Conservation (phyloP, 2,329 filamentous ascomycete species). For the Aspergillus arachidicola region DNA sequence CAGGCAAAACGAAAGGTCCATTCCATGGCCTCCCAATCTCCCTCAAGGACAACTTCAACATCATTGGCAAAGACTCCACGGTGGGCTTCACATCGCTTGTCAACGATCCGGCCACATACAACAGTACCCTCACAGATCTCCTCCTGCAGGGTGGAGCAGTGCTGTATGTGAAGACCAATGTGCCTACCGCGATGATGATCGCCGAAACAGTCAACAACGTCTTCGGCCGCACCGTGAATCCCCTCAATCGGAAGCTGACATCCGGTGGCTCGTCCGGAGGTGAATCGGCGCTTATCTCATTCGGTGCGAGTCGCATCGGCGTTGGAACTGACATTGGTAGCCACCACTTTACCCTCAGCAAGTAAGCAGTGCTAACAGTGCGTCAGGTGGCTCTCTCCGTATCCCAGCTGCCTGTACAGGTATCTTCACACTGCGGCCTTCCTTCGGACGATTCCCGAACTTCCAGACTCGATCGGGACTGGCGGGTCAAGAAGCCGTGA, state of each 20-base stretch:
- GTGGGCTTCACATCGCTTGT: slow-evolving; percentile 24
- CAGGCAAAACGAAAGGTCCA: slow-evolving; percentile 39
- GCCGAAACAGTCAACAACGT: slow-evolving; percentile 47
- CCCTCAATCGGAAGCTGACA: slow-evolving; percentile 36
- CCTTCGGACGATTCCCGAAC: slow-evolving; percentile 44
- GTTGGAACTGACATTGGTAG: slow-evolving; percentile 45
- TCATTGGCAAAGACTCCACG: slow-evolving; percentile 27
- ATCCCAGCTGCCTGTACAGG: slow-evolving; percentile 44
- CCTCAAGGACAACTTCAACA: slow-evolving; percentile 45
- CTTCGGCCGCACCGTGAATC: slow-evolving; percentile 45
- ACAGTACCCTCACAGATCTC: slow-evolving; percentile 39
- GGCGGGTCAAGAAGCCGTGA: slow-evolving; percentile 66
- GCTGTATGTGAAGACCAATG: slow-evolving; percentile 45
- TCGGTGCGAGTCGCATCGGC: slow-evolving; percentile 34
- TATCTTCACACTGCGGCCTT: slow-evolving; percentile 44
- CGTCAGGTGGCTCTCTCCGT: slow-evolving; percentile 39
- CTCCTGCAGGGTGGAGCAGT: slow-evolving; percentile 46
- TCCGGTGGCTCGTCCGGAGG: slow-evolving; percentile 41
- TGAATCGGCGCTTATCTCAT: slow-evolving; percentile 38
- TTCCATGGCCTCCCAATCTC: slow-evolving; percentile 47
- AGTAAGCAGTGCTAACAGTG: not conserved
- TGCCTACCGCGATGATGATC: slow-evolving; percentile 48
- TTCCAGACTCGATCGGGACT: slow-evolving; percentile 55
- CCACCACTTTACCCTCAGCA: not conserved
- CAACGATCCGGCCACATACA: slow-evolving; percentile 22